Evolutionary conservation across 176 grass and related monocot genomes (phyloP), one percentile per base, ranked within the genome.

Genomic region (Oropetium thomaeum): DNA sequence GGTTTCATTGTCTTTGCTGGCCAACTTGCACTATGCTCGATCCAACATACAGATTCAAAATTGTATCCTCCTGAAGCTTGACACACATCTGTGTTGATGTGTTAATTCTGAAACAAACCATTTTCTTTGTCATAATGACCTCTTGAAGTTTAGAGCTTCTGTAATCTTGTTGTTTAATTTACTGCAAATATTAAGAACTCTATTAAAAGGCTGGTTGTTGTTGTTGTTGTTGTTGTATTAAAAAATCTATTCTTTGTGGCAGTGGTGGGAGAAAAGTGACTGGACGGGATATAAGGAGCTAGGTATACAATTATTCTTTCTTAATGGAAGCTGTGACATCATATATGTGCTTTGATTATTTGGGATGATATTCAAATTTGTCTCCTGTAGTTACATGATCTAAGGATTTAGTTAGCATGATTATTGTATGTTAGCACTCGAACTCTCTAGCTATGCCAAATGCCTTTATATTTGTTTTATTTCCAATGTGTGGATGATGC

Each of bases 191-290:
- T 79, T 14, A 34, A 45, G 32, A 42, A 61, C 59, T 67, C 79
- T 87, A n/a, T n/a, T n/a, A n/a, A n/a, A n/a, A n/a, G n/a, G n/a
- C n/a, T n/a, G n/a, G n/a, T n/a, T n/a, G n/a, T n/a, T n/a, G n/a
- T n/a, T n/a, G n/a, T n/a, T n/a, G n/a, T n/a, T n/a, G n/a, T n/a
- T n/a, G n/a, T n/a, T n/a, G n/a, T 69, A 43, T 79, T 14, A 34
- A 45, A 33, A 42, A 61, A 53, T 67, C 79, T 87, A 37, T 81
- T 84, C 32, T 94, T 10, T 82, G 55, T 82, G 67, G 58, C 89
- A 98, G 96, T 98, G 96, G 96, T 94, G 91, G 96, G 96, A 98
- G 79, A 95, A 95, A 77, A 90, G 91, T 87, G 91, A 98, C 53
- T 98, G 96, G 96, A 98, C 89, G 71, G 96, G 96, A 78, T 92